phyloP scores from a whole-genome alignment of 306 rosid genomes.

The Prosopis cineraria region DNA sequence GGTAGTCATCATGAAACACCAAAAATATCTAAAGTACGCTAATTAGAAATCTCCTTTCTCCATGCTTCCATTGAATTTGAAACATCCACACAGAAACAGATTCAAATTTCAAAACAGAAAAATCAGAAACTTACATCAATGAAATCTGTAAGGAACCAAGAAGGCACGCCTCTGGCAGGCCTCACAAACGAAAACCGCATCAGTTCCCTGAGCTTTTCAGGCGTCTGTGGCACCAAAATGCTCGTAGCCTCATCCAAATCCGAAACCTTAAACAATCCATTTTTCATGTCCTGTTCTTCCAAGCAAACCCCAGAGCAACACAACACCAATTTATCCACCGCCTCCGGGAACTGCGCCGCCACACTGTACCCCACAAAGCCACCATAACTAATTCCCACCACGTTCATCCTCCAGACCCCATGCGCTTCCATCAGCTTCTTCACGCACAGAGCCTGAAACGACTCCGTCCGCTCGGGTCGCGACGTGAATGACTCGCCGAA shows the following conservation, averaged over 20 bases:
- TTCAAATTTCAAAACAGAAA: neutral
- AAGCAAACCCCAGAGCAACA: constrained; percentile 76
- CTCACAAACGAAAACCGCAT: constrained; percentile 59
- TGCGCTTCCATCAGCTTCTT: constrained; percentile 53
- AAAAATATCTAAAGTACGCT: neutral
- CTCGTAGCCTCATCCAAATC: constrained; percentile 60
- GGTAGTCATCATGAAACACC: neutral
- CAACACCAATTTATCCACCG: constrained; percentile 56
- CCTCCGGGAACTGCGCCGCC: constrained; percentile 64
- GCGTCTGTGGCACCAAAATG: constrained; percentile 73
- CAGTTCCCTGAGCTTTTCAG: constrained; percentile 63
- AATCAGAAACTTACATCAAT: constrained; percentile 43
- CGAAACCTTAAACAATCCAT: constrained; percentile 59
- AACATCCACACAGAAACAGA: neutral
- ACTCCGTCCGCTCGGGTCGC: constrained; percentile 52
- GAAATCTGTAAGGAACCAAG: constrained; percentile 66
- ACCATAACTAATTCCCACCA: constrained; percentile 84
- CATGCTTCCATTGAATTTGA: neutral
- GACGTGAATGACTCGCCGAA: constrained; percentile 66
- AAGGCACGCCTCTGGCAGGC: constrained; percentile 57
- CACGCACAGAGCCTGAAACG: constrained; percentile 62
- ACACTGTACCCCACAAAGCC: constrained; percentile 71
- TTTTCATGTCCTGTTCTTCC: constrained; percentile 64
- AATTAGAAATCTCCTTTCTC: neutral
- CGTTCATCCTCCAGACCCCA: constrained; percentile 46